phyloP scores from a whole-genome alignment of 257 asterid genomes.

The Penstemon davidsonii region DNA sequence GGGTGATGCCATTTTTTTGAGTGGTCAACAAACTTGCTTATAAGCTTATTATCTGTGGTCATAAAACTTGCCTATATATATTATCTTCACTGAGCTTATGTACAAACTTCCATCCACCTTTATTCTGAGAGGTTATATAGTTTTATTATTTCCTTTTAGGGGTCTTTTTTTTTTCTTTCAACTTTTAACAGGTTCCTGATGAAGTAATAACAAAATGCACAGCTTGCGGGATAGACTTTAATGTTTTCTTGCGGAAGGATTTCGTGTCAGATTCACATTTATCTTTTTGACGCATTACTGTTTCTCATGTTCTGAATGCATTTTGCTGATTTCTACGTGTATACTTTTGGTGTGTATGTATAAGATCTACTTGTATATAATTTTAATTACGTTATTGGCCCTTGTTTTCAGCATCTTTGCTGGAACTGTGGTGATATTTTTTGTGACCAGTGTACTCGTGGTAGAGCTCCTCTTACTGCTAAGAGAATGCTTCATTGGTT shows the following conservation, averaged over 20 bases:
- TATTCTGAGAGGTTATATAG: neutral
- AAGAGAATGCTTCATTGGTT: slow-evolving; percentile 88
- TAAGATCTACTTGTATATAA: neutral
- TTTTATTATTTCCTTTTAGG: neutral
- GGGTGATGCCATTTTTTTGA: no score
- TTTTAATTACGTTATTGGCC: slow-evolving; percentile 12
- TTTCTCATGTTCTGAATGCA: slow-evolving; percentile 14
- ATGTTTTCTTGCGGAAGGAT: slow-evolving; percentile 83
- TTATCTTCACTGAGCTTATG: no score
- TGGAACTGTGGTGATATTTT: slow-evolving; percentile 94
- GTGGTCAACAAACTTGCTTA: no score
- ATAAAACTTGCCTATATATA: no score
- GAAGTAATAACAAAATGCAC: slow-evolving; percentile 91
- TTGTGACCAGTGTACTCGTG: slow-evolving; percentile 96
- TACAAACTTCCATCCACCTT: neutral
- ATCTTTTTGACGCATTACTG: slow-evolving; percentile 8
- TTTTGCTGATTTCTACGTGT: neutral
- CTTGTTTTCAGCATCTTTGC: slow-evolving; percentile 84
- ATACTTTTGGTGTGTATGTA: neutral
- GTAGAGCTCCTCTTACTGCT: slow-evolving; percentile 82
- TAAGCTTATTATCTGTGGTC: no score
- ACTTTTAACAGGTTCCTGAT: slow-evolving; percentile 75
- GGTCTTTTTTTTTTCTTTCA: slow-evolving; percentile 7
- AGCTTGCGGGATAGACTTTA: slow-evolving; percentile 73
- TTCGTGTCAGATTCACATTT: slow-evolving; percentile 23